Conservation (phyloP, 768 basidiomycete genomes). For the Panus rudis region DNA sequence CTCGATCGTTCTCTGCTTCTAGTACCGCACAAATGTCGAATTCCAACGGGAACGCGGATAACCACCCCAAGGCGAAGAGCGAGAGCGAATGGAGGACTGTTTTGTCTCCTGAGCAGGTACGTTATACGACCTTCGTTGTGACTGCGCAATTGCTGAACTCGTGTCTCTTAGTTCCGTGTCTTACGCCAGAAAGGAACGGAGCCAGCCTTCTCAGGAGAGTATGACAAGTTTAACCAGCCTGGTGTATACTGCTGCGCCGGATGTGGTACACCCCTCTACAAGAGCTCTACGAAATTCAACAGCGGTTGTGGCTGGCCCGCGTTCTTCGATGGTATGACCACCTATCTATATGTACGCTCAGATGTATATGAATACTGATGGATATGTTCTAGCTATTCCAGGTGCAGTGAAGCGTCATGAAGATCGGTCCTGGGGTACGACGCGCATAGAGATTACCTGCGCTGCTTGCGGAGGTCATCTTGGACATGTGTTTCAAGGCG, state of each 20-base stretch:
- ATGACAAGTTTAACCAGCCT: slow-evolving; percentile 56
- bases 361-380: neutral
- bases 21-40: too few relatives aligned
- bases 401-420: slow-evolving; percentile 79
- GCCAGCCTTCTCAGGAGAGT: slow-evolving; percentile 66
- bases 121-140: too few relatives aligned
- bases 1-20: too few relatives aligned
- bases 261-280: slow-evolving; percentile 80
- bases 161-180: slow-evolving; percentile 61
- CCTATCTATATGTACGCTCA: too few relatives aligned
- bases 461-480: slow-evolving; percentile 89
- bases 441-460: slow-evolving; percentile 82
- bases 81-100: slow-evolving; percentile 83
- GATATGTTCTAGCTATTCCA: slow-evolving; percentile 70
- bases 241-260: slow-evolving; percentile 78
- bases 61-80: slow-evolving; percentile 34
- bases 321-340: slow-evolving; percentile 86
- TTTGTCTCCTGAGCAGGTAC: slow-evolving; percentile 75
- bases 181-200: slow-evolving; percentile 88
- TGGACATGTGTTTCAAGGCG: slow-evolving; percentile 94
- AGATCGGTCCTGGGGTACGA: slow-evolving; percentile 59
- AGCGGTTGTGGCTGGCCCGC: slow-evolving; percentile 98
- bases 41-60: too few relatives aligned
- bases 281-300: slow-evolving; percentile 83
- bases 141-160: neutral